These are phyloP conservation scores for Lithocarpus polystachyus DNA, from an alignment of 306 rosid genomes.

Conservation along the genomic window DNA sequence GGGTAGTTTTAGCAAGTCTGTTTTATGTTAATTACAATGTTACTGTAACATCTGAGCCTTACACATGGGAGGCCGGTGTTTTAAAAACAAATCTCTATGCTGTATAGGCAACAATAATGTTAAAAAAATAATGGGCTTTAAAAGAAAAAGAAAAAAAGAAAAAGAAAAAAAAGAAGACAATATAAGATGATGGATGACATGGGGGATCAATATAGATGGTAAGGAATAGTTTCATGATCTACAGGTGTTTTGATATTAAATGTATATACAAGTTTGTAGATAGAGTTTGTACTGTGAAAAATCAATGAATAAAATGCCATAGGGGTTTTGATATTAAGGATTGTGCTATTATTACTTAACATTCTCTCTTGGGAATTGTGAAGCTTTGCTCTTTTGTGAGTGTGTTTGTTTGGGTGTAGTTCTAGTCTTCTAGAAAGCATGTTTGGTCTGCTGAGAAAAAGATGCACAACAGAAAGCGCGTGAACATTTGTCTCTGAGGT, in stretches of 20 bases:
- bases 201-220: slow-evolving; percentile 1
- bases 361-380: not conserved
- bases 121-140: not conserved
- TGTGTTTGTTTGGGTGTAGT: not conserved
- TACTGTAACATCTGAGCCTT: slow-evolving; percentile 41
- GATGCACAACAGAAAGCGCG: too few species aligned
- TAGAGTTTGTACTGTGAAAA: slow-evolving; percentile 6
- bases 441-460: not conserved
- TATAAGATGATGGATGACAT: not conserved
- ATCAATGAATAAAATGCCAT: not conserved
- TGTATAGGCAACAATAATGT: slow-evolving; percentile 38
- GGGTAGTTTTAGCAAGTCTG: slow-evolving; percentile 5
- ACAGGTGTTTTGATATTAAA: not conserved
- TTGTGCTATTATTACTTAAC: not conserved
- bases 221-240: not conserved
- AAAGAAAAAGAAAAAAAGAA: not conserved
- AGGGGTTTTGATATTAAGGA: not conserved
- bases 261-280: slow-evolving; percentile 3
- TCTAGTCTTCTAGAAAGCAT: not conserved
- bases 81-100: slow-evolving; percentile 27
- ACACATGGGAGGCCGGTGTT: slow-evolving; percentile 51
- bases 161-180: not conserved
- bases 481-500: too few species aligned
- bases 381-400: not conserved
- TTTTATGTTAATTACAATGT: slow-evolving; percentile 8